Evolutionary conservation across 352 stramenopile species (phyloP), one percentile per base, ranked within the genome.

Genomic region (Globisporangium iwayamae): DNA sequence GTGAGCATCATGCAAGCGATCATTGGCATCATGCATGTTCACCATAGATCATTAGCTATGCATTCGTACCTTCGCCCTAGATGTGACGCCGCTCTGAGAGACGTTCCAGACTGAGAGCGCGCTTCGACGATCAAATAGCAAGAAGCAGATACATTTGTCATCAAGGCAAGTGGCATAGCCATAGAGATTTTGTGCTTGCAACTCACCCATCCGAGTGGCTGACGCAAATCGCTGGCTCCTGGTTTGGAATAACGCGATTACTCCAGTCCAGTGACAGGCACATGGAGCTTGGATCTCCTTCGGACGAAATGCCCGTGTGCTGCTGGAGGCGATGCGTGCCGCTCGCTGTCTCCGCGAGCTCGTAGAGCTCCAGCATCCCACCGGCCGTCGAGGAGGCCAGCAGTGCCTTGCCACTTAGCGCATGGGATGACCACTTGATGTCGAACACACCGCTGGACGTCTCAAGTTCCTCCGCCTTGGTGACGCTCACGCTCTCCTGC

Each of bases 181-280:
- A 13, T 18, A 18, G 9, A 39, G 22, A 20, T 32, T 28, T 28
- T 28, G 25, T 28, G 25, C 25, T 28, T 28, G 32, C 50, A 60
- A 60, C 81, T 32, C 38, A 95, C 86, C 87, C 85, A 69, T 96
- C 80, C 47, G 85, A 91, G 60, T 93, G 82, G 66, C 87, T 96
- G 22, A 92, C 81, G 59, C 82, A 91, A 48, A 96, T 76, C 48
- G 70, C 74, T 4, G 87, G 85, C 28, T 90, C 70, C 13, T 62
- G 34, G 36, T 62, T 76, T 4, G 72, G 22, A 16, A 76, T 65
- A 30, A 89, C 77, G 47, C 83, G 81, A 59, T 94, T 91, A 68
- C 72, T 93, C 87, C 87, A 96, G 69, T 96, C 87, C 46, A 96
- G 72, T 38, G 87, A 96, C 45, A 96, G 62, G 38, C 82, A 92